phyloP scores from a whole-genome alignment of 345 rosid genomes.

The Sisymbrium altissimum region DNA sequence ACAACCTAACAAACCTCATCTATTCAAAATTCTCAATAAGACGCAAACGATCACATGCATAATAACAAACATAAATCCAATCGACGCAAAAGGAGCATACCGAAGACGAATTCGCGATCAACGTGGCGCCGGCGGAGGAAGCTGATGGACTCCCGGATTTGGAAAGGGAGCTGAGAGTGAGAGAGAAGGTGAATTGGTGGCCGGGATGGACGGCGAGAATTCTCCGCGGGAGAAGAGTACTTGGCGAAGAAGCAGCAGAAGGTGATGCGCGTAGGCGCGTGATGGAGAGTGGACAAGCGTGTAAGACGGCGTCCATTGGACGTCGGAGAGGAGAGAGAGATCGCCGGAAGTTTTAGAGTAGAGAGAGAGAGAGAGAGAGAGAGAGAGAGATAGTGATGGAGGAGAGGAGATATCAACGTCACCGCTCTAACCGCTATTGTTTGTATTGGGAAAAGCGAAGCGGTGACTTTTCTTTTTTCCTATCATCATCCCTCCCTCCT shows the following conservation, averaged over 20 bases:
- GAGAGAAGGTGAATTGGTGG: conserved; percentile 22
- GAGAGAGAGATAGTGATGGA: not conserved
- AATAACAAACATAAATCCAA: not conserved
- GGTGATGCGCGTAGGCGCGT: conserved; percentile 39
- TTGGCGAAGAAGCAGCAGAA: conserved; percentile 20
- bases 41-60: conserved; percentile 15
- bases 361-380: not conserved
- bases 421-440: conserved; percentile 13
- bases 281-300: conserved; percentile 27
- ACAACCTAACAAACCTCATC: not conserved
- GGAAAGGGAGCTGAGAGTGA: conserved; percentile 7
- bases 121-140: conserved; percentile 41
- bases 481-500: too few relatives aligned
- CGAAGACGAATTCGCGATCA: conserved; percentile 54
- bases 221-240: conserved; percentile 33
- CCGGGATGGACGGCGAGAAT: conserved; percentile 31
- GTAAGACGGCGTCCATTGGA: conserved; percentile 47
- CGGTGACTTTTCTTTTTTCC: not conserved
- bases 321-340: conserved; percentile 8
- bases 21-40: not conserved
- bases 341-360: conserved; percentile 16
- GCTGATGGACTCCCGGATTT: conserved; percentile 32
- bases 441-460: conserved; percentile 33
- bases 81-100: conserved; percentile 23
- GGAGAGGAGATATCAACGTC: not conserved